Evolutionary conservation across 164 flowering plant genomes (phyloP), one percentile per base, ranked within the genome.

Genomic region (Magnolia officinalis): DNA sequence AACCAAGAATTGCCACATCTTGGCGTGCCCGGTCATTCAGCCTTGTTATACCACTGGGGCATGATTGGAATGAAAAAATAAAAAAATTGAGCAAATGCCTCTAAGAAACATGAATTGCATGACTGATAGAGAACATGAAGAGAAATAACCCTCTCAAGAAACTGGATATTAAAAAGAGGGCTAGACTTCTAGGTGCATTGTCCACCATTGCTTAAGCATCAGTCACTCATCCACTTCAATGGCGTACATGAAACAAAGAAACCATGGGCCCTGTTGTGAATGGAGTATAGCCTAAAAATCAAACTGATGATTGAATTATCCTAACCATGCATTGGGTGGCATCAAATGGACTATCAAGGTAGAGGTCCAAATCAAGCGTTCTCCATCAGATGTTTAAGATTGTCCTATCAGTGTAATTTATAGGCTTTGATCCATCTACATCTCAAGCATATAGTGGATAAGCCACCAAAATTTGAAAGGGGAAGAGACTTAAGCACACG

Each of bases 21-120:
- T 92, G 92, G 71, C 97, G 95, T 70, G 96, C 99, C 74, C 99
- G 99, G 29, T 93, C 92, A 83, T 96, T 92, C 86, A 92, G 76
- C 78, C 90, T 91, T 89, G 85, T 87, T 82, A 96, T 84, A 80
- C 98, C 92, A 74, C 99, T 96, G 79, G 70, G 16, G 45, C 64
- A 78, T 74, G 65, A 76, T 58, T 67, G 16, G 23, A 4, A 74
- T 49, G 31, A 49, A 63, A 11, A 69, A 19, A 18, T 29, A 26
- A 18, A 75, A 66, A 16, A 10, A 69, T 67, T 74, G 26, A 80
- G 71, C 50, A 64, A 26, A 71, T 18, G 50, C 6, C 18, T 69
- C 20, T 1, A 71, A 73, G 63, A 23, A 49, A 74, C 61, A 70
- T 29, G 8, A 66, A 29, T 29, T 9, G 18, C 10, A 71, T 0